Evolutionary conservation across 2,329 filamentous ascomycete genomes (phyloP), one percentile per base, ranked within the genome.

Genomic region (Beauveria bassiana): DNA sequence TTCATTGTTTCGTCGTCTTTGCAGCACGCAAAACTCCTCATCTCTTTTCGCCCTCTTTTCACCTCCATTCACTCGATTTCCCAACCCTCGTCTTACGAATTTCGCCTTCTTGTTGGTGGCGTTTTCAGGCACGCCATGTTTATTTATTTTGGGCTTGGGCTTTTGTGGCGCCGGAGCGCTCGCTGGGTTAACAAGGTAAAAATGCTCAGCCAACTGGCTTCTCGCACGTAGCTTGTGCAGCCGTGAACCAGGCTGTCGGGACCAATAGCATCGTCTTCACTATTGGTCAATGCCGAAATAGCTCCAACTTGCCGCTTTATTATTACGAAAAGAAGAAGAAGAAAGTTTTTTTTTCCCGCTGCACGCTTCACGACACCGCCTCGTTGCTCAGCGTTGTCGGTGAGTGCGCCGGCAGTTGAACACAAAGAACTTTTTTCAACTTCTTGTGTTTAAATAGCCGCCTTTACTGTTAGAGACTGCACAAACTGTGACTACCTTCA

Each of bases 231-330:
- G 56, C 56, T 51, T 28, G 56, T 24, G 24, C 20, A 24, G 34
- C 16, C 34, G 56, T 51, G 56, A 59, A 51, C 56, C 56, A 42
- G 31, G 51, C 56, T 59, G 45, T 38, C 56, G 56, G 56, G 56
- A 59, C 46, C 56, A 59, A 43, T 59, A 26, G 22, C 22, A 26
- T 22, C 24, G 5, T 59, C 3, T 12, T 43, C 31, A 34, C 46
- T 7, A 59, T 58, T 58, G 55, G 55, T 40, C 55, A 58, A 49
- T 49, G 55, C 55, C 55, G 8, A 20, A 26, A 58, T 10, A 3
- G 20, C 14, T 20, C 24, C 28, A 24, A 18, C 45, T 38, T 57
- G 28, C 54, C 43, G 55, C 49, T 58, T 38, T 14, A 38, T 38
- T 38, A 38, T 34, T 38, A 38, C 14, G 34, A 38, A 5, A 38